Evolutionary conservation across 1,284 basidiomycete species (phyloP).

Genomic region (Rhodotorula sp.): DNA sequence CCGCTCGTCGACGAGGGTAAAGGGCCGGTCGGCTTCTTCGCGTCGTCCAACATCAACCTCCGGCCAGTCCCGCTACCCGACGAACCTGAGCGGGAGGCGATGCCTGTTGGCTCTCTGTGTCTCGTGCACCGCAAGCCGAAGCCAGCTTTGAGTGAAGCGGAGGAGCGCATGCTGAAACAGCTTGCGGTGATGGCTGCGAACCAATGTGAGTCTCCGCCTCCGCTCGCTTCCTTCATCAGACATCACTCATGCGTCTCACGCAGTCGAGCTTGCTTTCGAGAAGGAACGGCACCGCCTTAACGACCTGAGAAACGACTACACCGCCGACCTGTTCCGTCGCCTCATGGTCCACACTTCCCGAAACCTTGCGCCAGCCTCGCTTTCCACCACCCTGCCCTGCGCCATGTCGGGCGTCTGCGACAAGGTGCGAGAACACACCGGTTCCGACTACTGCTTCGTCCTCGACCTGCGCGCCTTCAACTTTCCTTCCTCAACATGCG

Average conservation of each 20-base stretch:
- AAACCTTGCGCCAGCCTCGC: not conserved
- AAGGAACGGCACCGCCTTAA: not conserved
- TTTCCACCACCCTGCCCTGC: not conserved
- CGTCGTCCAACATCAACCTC: constrained; percentile 17
- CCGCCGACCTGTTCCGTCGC: not conserved
- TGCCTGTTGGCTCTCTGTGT: constrained; percentile 27
- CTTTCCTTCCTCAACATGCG: not conserved
- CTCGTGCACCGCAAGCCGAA: constrained; percentile 12
- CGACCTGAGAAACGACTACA: not conserved
- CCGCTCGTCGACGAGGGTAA: not conserved
- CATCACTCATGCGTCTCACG: not conserved
- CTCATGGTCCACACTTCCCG: constrained; percentile 7
- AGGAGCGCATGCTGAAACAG: constrained; percentile 8
- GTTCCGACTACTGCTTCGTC: constrained; percentile 14
- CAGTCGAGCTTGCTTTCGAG: constrained; percentile 11
- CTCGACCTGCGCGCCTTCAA: constrained; percentile 27
- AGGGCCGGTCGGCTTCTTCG: constrained; percentile 7
- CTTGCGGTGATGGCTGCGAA: constrained; percentile 6
- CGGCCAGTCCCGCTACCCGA: not conserved
- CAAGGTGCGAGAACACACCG: constrained; percentile 3
- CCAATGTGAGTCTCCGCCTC: not conserved
- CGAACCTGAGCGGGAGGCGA: not conserved
- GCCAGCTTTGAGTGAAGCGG: not conserved
- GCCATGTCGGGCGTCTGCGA: not conserved
- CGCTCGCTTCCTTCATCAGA: not conserved